Conservation (phyloP, 2,329 filamentous ascomycete species). For the Passalora sequoiae region DNA sequence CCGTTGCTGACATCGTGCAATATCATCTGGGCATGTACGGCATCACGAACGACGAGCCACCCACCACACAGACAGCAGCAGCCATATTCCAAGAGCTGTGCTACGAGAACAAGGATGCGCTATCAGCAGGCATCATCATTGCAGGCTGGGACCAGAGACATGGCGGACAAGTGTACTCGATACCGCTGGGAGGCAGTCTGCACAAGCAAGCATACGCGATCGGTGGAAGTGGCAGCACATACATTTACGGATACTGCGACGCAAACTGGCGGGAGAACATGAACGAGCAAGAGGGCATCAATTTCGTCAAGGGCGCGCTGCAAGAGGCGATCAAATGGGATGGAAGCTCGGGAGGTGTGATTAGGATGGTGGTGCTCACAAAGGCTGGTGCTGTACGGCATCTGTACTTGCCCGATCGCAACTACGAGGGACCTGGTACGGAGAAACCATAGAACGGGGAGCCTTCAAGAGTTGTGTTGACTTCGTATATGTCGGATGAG, state of each 20-base stretch:
- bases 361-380: conserved; percentile 94
- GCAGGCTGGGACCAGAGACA: conserved; percentile 95
- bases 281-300: conserved; percentile 83
- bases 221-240: conserved; percentile 92
- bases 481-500: too few relatives aligned
- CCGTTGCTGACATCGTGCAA: conserved; percentile 94
- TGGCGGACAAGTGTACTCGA: conserved; percentile 95
- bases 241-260: conserved; percentile 99
- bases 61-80: conserved; percentile 90
- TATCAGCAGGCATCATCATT: conserved; percentile 95
- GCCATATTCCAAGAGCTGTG: conserved; percentile 97
- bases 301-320: conserved; percentile 88
- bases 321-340: conserved; percentile 99
- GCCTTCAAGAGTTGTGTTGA: too few relatives aligned
- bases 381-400: conserved; percentile 84
- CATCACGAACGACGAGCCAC: conserved; percentile 80
- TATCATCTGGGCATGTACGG: conserved; percentile 93
- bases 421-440: conserved; percentile 69
- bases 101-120: conserved; percentile 91
- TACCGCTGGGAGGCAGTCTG: conserved; percentile 89
- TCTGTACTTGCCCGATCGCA: conserved; percentile 88
- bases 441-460: conserved; percentile 30
- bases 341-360: conserved; percentile 95
- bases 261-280: conserved; percentile 93
- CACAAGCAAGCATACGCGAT: conserved; percentile 97